phyloP scores from a whole-genome alignment of 495 filamentous ascomycete genomes.

The Xylaria castorea region DNA sequence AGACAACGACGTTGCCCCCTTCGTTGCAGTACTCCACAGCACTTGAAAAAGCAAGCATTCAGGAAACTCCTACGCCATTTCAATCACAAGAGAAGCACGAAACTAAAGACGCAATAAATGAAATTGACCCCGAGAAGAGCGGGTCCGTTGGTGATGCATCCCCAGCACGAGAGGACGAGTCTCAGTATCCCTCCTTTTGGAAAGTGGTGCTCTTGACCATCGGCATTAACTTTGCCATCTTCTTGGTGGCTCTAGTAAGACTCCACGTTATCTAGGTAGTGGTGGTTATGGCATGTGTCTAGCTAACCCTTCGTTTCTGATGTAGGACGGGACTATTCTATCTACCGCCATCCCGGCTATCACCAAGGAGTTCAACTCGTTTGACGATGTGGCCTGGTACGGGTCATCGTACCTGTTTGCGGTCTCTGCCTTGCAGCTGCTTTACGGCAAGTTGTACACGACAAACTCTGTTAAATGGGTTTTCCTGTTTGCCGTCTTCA shows the following conservation, averaged over 20 bases:
- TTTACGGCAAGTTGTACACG: constrained; percentile 38
- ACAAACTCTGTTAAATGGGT: constrained; percentile 46
- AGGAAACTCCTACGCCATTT: not conserved
- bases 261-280: not conserved
- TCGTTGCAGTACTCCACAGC: not conserved
- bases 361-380: constrained; percentile 76
- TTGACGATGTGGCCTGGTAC: constrained; percentile 83
- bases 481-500: constrained; percentile 39
- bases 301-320: not conserved
- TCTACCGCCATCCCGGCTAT: constrained; percentile 84
- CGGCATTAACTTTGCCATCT: not conserved
- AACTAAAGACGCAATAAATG: not conserved
- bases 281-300: not conserved
- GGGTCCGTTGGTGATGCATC: not conserved
- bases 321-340: constrained; percentile 38
- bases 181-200: not conserved
- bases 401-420: constrained; percentile 54
- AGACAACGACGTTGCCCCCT: not conserved
- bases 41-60: not conserved
- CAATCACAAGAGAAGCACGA: not conserved
- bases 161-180: not conserved
- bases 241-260: not conserved
- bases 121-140: not conserved
- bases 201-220: not conserved
- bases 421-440: constrained; percentile 34